Evolutionary conservation across 2,329 filamentous ascomycete genomes (phyloP), one percentile per base, ranked within the genome.

Genomic region (Epichloe sp.): DNA sequence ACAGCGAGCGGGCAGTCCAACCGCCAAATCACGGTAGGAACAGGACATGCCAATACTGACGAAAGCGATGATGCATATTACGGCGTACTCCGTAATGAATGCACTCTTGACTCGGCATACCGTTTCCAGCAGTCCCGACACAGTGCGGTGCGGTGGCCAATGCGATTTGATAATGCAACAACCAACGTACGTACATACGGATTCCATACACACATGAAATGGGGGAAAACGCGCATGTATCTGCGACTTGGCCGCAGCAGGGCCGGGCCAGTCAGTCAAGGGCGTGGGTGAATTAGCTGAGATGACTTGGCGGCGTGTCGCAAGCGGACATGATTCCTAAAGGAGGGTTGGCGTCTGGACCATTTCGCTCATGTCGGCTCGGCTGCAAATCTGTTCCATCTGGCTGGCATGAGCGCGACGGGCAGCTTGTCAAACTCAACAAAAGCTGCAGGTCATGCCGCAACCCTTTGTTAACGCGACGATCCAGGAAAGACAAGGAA

Each of bases 241-340:
- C 40, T 45, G 42, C 48, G 31, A 44, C 48, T 43, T 49, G 38
- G 14, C 5, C 26, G 23, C 48, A 37, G 17, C 41, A 23, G 14
- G 41, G 15, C 15, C 38, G 41, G 47, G 34, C 47, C 40, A 34
- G 17, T 35, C 45, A 17, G 37, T 14, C 8, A 40, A 34, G 37
- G 8, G n/a, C 11, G 19, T 31, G 41, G n/a, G 35, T 26, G 6
- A 17, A 31, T 31, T 26, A 12, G 35, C 47, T 31, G 40, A 17
- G 26, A 49, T 36, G 52, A 31, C 46, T 10, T 10, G 46, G 43
- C 35, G 49, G 43, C 38, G 43, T 50, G 44, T 56, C 44, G 53
- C 50, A 49, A 53, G 47, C 56, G 56, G 57, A 55, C 54, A 46
- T 56, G 54, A 51, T 59, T 52, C 57, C 57, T 53, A n/a, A 54